Evolutionary conservation across 345 rosid species (phyloP), one percentile per base, ranked within the genome.

Genomic region (Jatropha curcas): DNA sequence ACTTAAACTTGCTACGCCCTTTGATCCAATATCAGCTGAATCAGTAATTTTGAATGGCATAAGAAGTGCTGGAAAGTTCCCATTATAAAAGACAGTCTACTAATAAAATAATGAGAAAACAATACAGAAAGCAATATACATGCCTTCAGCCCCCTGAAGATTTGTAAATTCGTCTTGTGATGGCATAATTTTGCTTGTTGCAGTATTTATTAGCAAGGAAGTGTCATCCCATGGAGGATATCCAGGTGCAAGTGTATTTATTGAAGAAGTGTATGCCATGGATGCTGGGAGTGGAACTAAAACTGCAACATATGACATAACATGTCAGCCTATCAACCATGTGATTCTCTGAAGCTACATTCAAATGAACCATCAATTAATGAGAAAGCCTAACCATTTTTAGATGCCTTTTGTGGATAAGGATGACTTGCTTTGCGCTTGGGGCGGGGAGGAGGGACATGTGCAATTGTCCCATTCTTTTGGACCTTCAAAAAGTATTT

Each of bases 351-450:
- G 17, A 17, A 71, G 43, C 28, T 65, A 22, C 25, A 73, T 63
- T 43, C n/a, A 34, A 76, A 50, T 20, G 31, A 22, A 74, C 17
- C 61, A 52, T 12, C 46, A 25, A 33, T 35, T 27, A 50, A 37
- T 22, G 59, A 70, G 67, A 70, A 14, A 17, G 48, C 16, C 88
- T 52, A 56, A 92, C 97, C 95, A 79, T 86, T 89, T 84, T 90
- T 94, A 0, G 98, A 81, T 2, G 97, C 97, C 77, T 94, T 94
- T 67, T 94, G 98, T 1, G 98, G 98, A 83, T 92, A 94, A 12
- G 98, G 98, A 76, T 94, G 98, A 22, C 94, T 65, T 62, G 98
- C 96, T 88, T 94, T 94, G 82, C 96, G 95, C 81, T 94, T 94
- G 55, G 98, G 98, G 14, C 98, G 90, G 71, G 98, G 98, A 25